Base-by-base conservation (phyloP, 345 rosid genomes). In the Eucalyptus victrix region DNA sequence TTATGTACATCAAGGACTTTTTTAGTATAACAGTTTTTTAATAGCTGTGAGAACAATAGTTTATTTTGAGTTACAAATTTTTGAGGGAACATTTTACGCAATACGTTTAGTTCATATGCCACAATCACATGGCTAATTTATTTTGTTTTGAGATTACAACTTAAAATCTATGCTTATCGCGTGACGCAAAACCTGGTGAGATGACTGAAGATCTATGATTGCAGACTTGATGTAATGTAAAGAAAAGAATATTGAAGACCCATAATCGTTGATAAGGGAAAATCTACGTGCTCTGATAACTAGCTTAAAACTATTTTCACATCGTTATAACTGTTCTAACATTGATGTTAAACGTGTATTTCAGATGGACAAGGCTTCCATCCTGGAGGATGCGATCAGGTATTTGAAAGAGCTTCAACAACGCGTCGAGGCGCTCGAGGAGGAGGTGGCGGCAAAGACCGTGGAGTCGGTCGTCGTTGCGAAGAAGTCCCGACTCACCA, bases 321-420 rank as follows among this genome's bases (percentile, higher is more conserved):
- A n/a, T 16, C 11, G 76, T n/a, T 65, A 21, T 18, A 4, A 49
- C 5, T 88, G 16, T 76, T 10, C 42, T 23, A 17, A 11, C 19
- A 23, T 9, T 7, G 44, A 62, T 47, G 32, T 4, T 69, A 14
- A 47, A 32, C 19, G 10, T 67, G 21, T 42, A 42, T 89, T 54
- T 9, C 92, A 97, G 98, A 92, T 91, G 87, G 99, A 96, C 91
- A 97, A 95, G 90, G 91, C 96, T 47, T 93, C 99, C 8, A 90
- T 97, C 80, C 96, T 97, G 45, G 97, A 92, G 86, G 95, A 95
- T 4, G 94, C 98, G 9, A 93, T 93, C 49, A 93, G 94, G 91
- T 93, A 94, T 88, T 15, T 95, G 89, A 95, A 95, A 88, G 92
- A 97, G 32, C 96, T 96, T 40, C 96, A 96, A 91, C 97, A 93